Evolutionary conservation across 495 filamentous ascomycete species (phyloP).

Genomic region (Penicillium goetzii): DNA sequence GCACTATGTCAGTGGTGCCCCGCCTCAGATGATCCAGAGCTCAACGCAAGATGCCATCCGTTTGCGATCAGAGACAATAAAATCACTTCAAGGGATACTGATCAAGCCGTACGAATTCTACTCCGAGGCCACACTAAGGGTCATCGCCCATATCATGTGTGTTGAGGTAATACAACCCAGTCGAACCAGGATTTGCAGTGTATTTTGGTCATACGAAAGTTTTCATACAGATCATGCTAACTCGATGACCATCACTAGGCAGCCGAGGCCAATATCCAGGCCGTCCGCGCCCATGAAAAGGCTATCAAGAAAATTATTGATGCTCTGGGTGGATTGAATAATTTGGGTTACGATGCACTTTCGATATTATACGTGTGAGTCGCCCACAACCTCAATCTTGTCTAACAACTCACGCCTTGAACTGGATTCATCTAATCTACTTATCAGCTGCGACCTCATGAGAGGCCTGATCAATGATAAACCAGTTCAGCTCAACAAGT

Average conservation of each 20-base stretch:
- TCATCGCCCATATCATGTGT: constrained; percentile 6
- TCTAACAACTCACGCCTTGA: neutral
- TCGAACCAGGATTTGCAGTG: neutral
- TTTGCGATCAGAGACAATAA: constrained; percentile 2
- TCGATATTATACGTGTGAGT: constrained; percentile 7
- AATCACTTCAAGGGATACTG: neutral
- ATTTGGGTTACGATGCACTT: constrained; percentile 2
- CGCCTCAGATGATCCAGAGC: neutral
- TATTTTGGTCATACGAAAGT: no score
- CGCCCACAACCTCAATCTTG: neutral
- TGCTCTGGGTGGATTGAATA: neutral
- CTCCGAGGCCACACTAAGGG: neutral
- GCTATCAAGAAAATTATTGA: constrained; percentile 6
- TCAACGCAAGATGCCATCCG: constrained; percentile 6
- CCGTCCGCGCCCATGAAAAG: neutral
- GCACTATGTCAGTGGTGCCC: neutral
- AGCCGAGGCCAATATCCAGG: constrained; percentile 3
- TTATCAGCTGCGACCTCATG: constrained; percentile 6
- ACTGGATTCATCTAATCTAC: neutral
- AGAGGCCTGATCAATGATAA: neutral
- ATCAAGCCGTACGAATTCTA: neutral
- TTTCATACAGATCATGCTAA: neutral
- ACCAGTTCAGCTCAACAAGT: neutral
- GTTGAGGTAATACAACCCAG: neutral
- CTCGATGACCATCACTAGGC: neutral